Base-by-base conservation (phyloP, 768 basidiomycete genomes). In the Podaxis mareebaensis region DNA sequence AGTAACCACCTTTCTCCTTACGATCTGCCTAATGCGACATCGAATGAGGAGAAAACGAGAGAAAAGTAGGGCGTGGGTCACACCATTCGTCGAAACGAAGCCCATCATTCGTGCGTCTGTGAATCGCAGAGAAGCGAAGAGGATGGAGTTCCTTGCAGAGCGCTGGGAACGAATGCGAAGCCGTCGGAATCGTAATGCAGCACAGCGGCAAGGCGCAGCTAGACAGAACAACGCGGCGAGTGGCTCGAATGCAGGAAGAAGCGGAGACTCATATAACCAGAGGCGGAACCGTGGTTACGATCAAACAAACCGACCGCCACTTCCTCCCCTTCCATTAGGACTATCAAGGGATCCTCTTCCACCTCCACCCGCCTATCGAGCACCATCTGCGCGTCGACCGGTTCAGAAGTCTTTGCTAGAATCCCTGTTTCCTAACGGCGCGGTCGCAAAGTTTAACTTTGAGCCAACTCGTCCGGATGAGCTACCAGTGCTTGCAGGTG, bases 381-480 rank as follows among this genome's bases (percentile, higher is more conserved):
- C 6, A 24, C 53, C 61, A 2, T 55, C 53, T 26, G 53, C 53
- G n/a, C 28, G 61, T 38, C 28, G 44, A 5, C 53, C 61, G 0
- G 53, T 48, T 26, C n/a, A 26, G 38, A 44, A 60, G 39, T 46
- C 30, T 22, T 53, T 6, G 28, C 8, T 61, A 30, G 53, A 51
- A 7, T 55, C 53, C 6, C 12, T 55, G 6, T 62, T 62, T 17
- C 53, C 61, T 5, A 24, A 61, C 1, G 79, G 81, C 33, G 73
- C 73, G 15, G 86, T 89, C 58, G 76, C 77, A 54, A 62, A 38
- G 13, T 82, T 78, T 69, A 82, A 85, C 15, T 93, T 90, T 72
- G 80, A 89, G 46, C 87, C 89, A 39, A 80, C 75, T 30, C 82
- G 90, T 33, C 85, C 88, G 2, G 91, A 93, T 67, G 91, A 93